These are phyloP conservation scores for Penicillium herquei DNA, from an alignment of 495 filamentous ascomycete species.

Conservation along the genomic window DNA sequence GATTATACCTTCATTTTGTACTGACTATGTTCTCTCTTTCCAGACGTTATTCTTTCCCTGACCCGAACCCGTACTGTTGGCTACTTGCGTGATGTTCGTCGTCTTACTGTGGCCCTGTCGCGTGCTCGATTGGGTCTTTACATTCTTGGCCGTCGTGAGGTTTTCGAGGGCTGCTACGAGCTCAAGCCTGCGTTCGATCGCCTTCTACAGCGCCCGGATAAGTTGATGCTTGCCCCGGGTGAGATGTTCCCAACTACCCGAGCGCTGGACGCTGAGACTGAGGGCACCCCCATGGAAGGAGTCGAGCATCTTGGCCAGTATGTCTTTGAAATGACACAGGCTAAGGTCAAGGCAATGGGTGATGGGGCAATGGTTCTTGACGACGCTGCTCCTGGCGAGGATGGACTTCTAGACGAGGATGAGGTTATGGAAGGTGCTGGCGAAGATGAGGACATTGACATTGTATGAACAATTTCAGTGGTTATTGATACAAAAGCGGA, in stretches of 20 bases:
- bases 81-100: conserved; percentile 89
- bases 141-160: conserved; percentile 82
- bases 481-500: conserved; percentile 1
- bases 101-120: conserved; percentile 94
- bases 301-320: conserved; percentile 96
- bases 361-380: conserved; percentile 36
- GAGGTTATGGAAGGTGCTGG: conserved; percentile 39
- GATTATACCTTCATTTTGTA: conserved; percentile 14
- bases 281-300: conserved; percentile 71
- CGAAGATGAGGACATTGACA: conserved; percentile 33
- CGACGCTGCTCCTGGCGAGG: conserved; percentile 39
- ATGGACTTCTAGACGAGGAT: conserved; percentile 45
- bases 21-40: conserved; percentile 1
- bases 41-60: conserved; percentile 90
- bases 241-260: conserved; percentile 80
- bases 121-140: conserved; percentile 91
- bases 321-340: conserved; percentile 93
- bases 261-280: conserved; percentile 55
- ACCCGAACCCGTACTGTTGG: conserved; percentile 87
- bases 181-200: conserved; percentile 81
- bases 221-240: conserved; percentile 74
- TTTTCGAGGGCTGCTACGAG: conserved; percentile 89
- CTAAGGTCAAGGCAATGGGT: conserved; percentile 67
- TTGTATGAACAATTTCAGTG: conserved; percentile 33
- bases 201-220: conserved; percentile 67